Conservation (phyloP, 1,284 basidiomycete species). For the Cryptococcus sp. region DNA sequence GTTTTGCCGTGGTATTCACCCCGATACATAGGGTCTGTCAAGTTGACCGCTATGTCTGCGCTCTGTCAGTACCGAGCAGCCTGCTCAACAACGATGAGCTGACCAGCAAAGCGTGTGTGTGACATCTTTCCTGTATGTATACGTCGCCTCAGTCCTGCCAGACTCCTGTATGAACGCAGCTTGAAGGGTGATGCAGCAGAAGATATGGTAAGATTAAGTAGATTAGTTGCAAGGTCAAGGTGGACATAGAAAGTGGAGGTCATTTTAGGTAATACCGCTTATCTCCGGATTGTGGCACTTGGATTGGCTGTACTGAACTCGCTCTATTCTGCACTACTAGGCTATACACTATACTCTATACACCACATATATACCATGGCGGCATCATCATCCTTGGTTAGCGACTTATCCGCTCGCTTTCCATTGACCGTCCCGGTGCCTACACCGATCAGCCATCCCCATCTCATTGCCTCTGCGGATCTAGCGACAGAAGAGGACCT, state of each 20-base stretch:
- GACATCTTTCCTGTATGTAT: neutral
- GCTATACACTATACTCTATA: neutral
- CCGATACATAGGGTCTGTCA: conserved; percentile 51
- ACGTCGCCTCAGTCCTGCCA: neutral
- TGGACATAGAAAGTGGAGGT: neutral
- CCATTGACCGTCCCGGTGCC: conserved; percentile 82
- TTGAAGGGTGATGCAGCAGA: too few species aligned
- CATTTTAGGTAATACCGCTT: neutral
- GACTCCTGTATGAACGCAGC: too few species aligned
- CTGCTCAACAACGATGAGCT: neutral
- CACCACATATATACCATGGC: conserved; percentile 13
- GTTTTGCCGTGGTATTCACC: conserved; percentile 52
- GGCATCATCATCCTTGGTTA: conserved; percentile 26
- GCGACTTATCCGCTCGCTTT: conserved; percentile 53
- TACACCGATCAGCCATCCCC: conserved; percentile 68
- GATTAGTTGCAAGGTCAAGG: neutral
- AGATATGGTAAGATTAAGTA: too few species aligned
- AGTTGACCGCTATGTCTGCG: conserved; percentile 53
- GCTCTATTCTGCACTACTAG: neutral
- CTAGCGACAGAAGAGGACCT: conserved; percentile 90
- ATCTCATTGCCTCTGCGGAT: conserved; percentile 71
- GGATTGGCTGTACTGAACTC: too few species aligned
- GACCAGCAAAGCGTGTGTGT: conserved; percentile 20
- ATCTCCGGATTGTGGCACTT: neutral
- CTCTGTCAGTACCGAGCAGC: neutral